Base-by-base conservation (phyloP, 1,139 yeast genomes). In the Kodamaea suecica region DNA sequence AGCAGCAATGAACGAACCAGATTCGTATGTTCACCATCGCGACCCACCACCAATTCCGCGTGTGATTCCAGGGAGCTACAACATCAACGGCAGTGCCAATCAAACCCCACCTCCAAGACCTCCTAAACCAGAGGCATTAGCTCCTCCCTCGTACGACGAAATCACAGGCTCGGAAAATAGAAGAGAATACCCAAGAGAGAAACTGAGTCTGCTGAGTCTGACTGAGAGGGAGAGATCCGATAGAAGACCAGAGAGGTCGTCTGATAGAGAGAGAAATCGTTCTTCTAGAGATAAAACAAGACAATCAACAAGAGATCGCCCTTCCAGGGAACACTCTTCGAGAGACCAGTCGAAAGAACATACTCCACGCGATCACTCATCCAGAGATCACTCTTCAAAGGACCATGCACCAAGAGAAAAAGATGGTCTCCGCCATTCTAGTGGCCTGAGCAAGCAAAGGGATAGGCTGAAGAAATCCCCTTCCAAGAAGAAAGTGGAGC, bases 121-220 rank as follows among this genome's bases (percentile, higher is more conserved):
- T 6, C 61, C 64, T 27, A 63, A 61, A 41, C 48, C 54, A 13
- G 49, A 47, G 7, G 47, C 55, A 3, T 47, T 54, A 4, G 14
- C 10, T 25, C 70, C 71, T 13, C 87, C 90, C 4, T 66, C 85
- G 0, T 81, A 82, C 51, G 86, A 80, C 45, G 90, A 82, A 49
- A 83, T 73, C 13, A 79, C 85, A 1, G 80, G 79, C n/a, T 55
- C 59, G 11, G 70, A 66, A 25, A 56, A 55, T 9, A 56, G 58
- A 36, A 55, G 55, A 33, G 77, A 73, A 34, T 74, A 73, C 47
- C 78, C 80, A 31, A 63, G 68, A 37, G 84, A 78, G 43, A 77
- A 77, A 48, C 20, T 17, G 20, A 16, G 17, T 9, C 12, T 9
- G 7, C 8, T 11, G 17, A 15, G 21, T n/a, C 16, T 21, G 7